Percentiles rank a stretch among this genome's conserved stretches.
Conservation (phyloP, 2,329 filamentous ascomycete genomes). For the Paradendryphiella salina region DNA sequence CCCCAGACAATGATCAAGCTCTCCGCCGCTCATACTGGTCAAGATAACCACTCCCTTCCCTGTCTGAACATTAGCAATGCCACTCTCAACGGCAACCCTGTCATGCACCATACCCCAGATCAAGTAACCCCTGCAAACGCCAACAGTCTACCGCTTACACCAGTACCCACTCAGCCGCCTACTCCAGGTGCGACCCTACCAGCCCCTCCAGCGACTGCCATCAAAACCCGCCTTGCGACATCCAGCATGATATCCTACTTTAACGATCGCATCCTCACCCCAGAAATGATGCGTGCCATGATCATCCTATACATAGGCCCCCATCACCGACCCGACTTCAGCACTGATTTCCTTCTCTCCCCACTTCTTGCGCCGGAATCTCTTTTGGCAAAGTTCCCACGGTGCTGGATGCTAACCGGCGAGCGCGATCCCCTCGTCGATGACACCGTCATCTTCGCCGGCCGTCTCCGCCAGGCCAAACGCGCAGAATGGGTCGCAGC, state of each 20-base stretch:
- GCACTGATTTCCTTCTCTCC: conserved; percentile 85
- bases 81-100: conserved; percentile 23
- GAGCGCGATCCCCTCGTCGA: conserved; percentile 95
- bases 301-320: conserved; percentile 97
- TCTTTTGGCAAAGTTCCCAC: conserved; percentile 83
- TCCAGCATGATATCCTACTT: conserved; percentile 99
- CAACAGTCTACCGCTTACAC: conserved; percentile 24
- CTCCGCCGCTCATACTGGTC: conserved; percentile 46
- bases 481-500: conserved; percentile 59
- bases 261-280: conserved; percentile 89
- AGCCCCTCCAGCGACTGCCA: conserved; percentile 51
- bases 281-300: conserved; percentile 99
- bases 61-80: conserved; percentile 24
- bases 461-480: conserved; percentile 79
- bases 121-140: conserved; percentile 17
- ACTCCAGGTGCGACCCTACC: conserved; percentile 31
- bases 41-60: conserved; percentile 29
- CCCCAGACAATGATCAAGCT: conserved; percentile 45
- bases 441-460: conserved; percentile 95
- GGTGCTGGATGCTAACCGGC: conserved; percentile 90
- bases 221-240: conserved; percentile 87
- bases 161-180: conserved; percentile 19
- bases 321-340: conserved; percentile 89
- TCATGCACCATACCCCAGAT: conserved; percentile 27
- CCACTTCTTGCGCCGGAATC: conserved; percentile 86